Conservation (phyloP, 2,329 filamentous ascomycete species). For the Magnaporthiopsis incrustans region DNA sequence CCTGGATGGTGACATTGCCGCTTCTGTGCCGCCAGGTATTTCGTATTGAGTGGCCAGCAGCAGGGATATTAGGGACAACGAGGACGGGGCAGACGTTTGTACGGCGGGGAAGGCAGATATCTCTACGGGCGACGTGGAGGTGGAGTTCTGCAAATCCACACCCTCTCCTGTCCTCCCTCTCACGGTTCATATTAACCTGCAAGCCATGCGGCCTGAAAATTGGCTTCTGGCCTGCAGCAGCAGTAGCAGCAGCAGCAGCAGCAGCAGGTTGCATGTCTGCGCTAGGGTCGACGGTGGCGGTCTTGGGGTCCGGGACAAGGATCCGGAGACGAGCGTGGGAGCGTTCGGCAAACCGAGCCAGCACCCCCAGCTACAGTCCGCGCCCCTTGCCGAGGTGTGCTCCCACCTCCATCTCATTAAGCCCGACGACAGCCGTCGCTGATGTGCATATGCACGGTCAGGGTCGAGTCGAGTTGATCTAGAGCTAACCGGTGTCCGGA, state of each 20-base stretch:
- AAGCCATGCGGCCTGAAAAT: neutral
- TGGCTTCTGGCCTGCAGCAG: neutral
- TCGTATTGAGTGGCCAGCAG: neutral
- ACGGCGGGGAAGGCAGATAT: too few species aligned
- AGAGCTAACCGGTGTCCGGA: neutral
- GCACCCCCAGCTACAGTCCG: neutral
- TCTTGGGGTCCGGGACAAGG: neutral
- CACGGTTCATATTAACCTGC: neutral
- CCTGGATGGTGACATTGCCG: neutral
- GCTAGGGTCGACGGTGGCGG: neutral
- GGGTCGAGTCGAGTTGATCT: too few species aligned
- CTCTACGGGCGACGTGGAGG: neutral
- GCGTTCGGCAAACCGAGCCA: neutral
- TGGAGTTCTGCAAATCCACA: neutral
- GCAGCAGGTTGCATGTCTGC: neutral
- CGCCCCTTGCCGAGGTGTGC: neutral
- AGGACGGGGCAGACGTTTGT: neutral
- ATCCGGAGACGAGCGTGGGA: neutral
- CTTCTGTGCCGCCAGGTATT: neutral
- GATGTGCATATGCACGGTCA: neutral
- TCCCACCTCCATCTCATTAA: neutral
- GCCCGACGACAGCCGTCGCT: neutral
- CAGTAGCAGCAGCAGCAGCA: neutral
- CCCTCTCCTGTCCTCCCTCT: neutral
- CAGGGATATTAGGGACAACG: neutral